Percentiles rank a stretch among this genome's conserved stretches.
These are phyloP conservation scores for Gloeostereum incarnatum DNA, from an alignment of 768 basidiomycete species.

Conservation along the genomic window DNA sequence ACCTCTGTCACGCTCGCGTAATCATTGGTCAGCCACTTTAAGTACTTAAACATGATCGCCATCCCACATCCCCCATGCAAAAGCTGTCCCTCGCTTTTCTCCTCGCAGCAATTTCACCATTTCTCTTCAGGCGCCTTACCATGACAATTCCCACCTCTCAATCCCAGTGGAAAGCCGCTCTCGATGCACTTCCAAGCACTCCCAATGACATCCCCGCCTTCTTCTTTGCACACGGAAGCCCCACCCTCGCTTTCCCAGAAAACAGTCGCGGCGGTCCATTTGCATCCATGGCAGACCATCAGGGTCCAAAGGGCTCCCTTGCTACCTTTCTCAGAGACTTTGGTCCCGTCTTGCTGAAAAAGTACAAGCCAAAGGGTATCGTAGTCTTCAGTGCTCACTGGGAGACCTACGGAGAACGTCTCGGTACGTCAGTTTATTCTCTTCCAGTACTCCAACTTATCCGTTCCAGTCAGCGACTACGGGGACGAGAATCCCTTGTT, in stretches of 20 bases:
- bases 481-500: conserved; percentile 67
- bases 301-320: conserved; percentile 46
- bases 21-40: neutral
- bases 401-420: conserved; percentile 53
- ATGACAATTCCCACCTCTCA: conserved; percentile 23
- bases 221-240: conserved; percentile 70
- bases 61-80: neutral
- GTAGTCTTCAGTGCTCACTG: conserved; percentile 81
- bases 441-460: neutral
- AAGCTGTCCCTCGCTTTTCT: neutral
- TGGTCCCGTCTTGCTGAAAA: conserved; percentile 51
- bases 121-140: neutral
- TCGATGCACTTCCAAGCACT: conserved; percentile 44
- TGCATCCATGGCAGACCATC: conserved; percentile 9
- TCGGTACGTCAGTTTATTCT: conserved; percentile 28
- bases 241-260: conserved; percentile 33
- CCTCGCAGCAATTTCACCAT: neutral
- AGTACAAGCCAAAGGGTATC: conserved; percentile 52
- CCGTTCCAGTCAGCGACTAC: conserved; percentile 58
- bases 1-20: conserved; percentile 2
- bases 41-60: neutral
- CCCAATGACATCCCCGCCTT: conserved; percentile 62
- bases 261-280: conserved; percentile 2
- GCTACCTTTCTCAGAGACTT: conserved; percentile 55
- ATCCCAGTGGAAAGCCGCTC: conserved; percentile 39